A percentile compares a stretch with the other conserved stretches of the same genome.
These are phyloP conservation scores for Xylaria flabelliformis DNA, from an alignment of 495 filamentous ascomycete species.

Conservation along the genomic window DNA sequence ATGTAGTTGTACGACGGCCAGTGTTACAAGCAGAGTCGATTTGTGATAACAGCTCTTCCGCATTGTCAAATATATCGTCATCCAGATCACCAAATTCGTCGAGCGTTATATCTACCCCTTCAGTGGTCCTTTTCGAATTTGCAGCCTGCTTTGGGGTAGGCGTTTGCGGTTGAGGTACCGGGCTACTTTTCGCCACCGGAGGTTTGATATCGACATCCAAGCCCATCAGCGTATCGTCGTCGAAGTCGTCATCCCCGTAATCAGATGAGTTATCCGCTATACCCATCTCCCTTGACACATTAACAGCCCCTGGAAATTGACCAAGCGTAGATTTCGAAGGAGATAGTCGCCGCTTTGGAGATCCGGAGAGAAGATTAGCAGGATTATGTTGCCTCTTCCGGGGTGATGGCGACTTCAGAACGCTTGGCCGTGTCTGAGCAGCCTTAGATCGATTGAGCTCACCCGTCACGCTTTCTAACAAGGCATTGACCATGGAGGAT, in stretches of 20 bases:
- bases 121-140: slow-evolving; percentile 7
- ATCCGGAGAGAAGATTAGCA: slow-evolving; percentile 23
- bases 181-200: slow-evolving; percentile 37
- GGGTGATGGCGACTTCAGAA: slow-evolving; percentile 41
- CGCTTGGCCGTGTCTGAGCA: slow-evolving; percentile 31
- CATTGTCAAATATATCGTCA: slow-evolving; percentile 65
- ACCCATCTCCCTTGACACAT: background rate
- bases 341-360: slow-evolving; percentile 28
- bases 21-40: slow-evolving; percentile 40
- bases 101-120: slow-evolving; percentile 37
- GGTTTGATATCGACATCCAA: slow-evolving; percentile 55
- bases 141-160: slow-evolving; percentile 15
- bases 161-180: slow-evolving; percentile 24
- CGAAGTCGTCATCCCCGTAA: slow-evolving; percentile 57
- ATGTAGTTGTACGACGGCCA: slow-evolving; percentile 3
- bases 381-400: slow-evolving; percentile 34
- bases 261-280: slow-evolving; percentile 44
- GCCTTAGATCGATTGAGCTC: slow-evolving; percentile 45
- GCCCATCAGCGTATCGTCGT: slow-evolving; percentile 59
- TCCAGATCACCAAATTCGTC: slow-evolving; percentile 68
- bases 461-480: slow-evolving; percentile 51
- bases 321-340: slow-evolving; percentile 26
- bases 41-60: slow-evolving; percentile 64
- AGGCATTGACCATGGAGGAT: slow-evolving; percentile 51
- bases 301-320: slow-evolving; percentile 16